These are phyloP conservation scores for Neonectria punicea DNA, from an alignment of 2,329 filamentous ascomycete species.

Conservation along the genomic window DNA sequence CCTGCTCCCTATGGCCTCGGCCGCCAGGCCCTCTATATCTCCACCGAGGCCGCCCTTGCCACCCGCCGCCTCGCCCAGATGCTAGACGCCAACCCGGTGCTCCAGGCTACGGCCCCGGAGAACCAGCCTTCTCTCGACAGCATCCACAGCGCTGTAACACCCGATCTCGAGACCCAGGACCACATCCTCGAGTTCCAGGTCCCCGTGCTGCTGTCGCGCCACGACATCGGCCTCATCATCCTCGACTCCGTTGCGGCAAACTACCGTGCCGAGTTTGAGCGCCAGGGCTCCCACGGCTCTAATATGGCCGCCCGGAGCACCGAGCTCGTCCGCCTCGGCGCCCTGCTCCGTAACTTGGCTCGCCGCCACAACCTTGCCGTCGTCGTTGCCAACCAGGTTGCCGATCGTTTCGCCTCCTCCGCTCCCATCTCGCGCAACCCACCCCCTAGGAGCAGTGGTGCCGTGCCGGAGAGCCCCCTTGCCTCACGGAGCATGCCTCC, in stretches of 20 bases:
- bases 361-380: slow-evolving; percentile 80
- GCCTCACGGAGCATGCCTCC: slow-evolving; percentile 56
- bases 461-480: slow-evolving; percentile 60
- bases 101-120: slow-evolving; percentile 52
- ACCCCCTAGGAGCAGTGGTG: slow-evolving; percentile 37
- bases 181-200: slow-evolving; percentile 95
- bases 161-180: slow-evolving; percentile 93
- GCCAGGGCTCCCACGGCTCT: slow-evolving; percentile 57
- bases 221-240: slow-evolving; percentile 83
- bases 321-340: slow-evolving; percentile 81
- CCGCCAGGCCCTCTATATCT: slow-evolving; percentile 88
- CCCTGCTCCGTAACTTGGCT: slow-evolving; percentile 80
- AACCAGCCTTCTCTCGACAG: slow-evolving; percentile 73
- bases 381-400: slow-evolving; percentile 95
- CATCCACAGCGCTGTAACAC: slow-evolving; percentile 83
- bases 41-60: slow-evolving; percentile 87
- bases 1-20: slow-evolving; percentile 76
- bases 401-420: slow-evolving; percentile 76
- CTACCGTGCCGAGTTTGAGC: slow-evolving; percentile 90
- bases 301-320: slow-evolving; percentile 80
- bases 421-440: slow-evolving; percentile 33
- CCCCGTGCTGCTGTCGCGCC: slow-evolving; percentile 81
- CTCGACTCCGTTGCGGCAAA: slow-evolving; percentile 95
- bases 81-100: slow-evolving; percentile 71
- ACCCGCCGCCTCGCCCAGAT: slow-evolving; percentile 86